phyloP scores from a whole-genome alignment of 129 eudicot species.

The Flaveria brownii region DNA sequence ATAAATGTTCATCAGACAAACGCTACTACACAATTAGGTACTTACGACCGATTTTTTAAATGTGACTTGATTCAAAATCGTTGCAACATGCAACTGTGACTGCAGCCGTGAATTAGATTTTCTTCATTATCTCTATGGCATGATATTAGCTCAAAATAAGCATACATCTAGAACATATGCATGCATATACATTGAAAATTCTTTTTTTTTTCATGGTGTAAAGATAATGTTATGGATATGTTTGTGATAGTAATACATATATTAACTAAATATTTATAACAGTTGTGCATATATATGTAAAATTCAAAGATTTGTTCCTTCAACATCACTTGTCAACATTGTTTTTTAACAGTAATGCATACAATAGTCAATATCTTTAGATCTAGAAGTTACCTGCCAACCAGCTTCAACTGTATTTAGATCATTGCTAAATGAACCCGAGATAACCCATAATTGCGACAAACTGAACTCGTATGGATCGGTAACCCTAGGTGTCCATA shows the following conservation, averaged over 20 bases:
- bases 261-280: not conserved
- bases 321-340: not conserved
- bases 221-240: not conserved
- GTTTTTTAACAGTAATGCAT: not conserved
- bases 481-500: constrained; percentile 39
- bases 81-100: too few species aligned
- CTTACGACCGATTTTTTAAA: too few species aligned
- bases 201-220: too few species aligned
- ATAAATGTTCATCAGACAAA: not conserved
- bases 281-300: not conserved
- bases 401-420: constrained; percentile 15
- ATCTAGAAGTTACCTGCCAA: constrained; percentile 18
- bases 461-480: constrained; percentile 17
- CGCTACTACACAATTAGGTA: not conserved
- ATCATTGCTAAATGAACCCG: constrained; percentile 18
- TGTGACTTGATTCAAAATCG: too few species aligned
- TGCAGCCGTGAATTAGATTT: too few species aligned
- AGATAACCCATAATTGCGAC: constrained; percentile 14
- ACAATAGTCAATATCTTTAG: not conserved
- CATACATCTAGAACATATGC: too few species aligned
- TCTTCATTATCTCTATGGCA: too few species aligned
- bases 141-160: too few species aligned
- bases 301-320: too few species aligned
- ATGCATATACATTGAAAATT: too few species aligned
- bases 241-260: not conserved